phyloP scores from a whole-genome alignment of 495 filamentous ascomycete species.

The Xylaria castorea region DNA sequence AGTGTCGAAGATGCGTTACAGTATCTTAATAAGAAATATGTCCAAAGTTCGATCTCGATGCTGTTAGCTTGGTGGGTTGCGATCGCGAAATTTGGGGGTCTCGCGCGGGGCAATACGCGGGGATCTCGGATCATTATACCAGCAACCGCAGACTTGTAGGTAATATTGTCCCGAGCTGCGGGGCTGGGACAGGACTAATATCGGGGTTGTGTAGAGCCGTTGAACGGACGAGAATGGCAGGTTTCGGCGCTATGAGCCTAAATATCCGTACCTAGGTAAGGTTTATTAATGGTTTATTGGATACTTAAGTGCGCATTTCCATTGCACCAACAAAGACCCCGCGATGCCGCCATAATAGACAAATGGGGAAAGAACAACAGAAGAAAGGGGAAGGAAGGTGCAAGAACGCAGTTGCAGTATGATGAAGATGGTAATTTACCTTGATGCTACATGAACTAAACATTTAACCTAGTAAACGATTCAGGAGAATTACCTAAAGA shows the following conservation, averaged over 20 bases:
- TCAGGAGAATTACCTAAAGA: not conserved
- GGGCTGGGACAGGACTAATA: not conserved
- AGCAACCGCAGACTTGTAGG: no score
- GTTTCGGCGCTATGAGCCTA: slow-evolving; percentile 15
- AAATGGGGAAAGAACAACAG: not conserved
- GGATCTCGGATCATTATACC: not conserved
- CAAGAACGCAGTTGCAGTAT: not conserved
- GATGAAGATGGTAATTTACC: not conserved
- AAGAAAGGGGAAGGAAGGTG: not conserved
- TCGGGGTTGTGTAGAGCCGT: not conserved
- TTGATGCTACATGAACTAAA: not conserved
- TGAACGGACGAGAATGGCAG: not conserved
- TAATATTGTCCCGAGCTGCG: slow-evolving; percentile 19
- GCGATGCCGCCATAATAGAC: not conserved
- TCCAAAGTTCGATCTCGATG: not conserved
- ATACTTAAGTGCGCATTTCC: not conserved
- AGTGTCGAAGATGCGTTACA: not conserved
- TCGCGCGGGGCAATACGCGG: slow-evolving; percentile 24
- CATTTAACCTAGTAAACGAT: not conserved
- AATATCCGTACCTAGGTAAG: not conserved
- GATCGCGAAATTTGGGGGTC: slow-evolving; percentile 21
- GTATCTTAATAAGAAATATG: not conserved
- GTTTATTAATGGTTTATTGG: slow-evolving; percentile 3
- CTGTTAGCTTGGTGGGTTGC: not conserved
- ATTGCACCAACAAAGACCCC: not conserved